Evolutionary conservation across 352 stramenopile species (phyloP).

Genomic region (Globisporangium mamillatum): DNA sequence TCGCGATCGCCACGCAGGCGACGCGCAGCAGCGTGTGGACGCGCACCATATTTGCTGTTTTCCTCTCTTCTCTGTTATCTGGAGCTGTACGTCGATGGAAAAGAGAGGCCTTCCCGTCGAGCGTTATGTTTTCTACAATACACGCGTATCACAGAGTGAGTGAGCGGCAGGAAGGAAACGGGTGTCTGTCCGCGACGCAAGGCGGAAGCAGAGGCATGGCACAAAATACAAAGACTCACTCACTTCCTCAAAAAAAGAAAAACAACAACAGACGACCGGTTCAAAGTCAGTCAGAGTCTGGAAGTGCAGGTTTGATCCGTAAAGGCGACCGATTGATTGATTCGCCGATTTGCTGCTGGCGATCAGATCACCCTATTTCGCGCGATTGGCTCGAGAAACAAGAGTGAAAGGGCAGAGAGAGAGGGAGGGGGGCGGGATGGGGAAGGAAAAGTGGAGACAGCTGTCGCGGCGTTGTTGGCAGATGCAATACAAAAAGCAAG

Average conservation of each 20-base stretch:
- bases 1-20: conserved; percentile 9
- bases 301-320: neutral
- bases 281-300: neutral
- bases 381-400: neutral
- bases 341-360: neutral
- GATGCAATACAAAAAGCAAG: neutral
- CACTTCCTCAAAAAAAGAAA: neutral
- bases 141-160: neutral
- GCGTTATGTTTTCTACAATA: conserved; percentile 9
- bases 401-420: neutral
- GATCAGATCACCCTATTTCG: neutral
- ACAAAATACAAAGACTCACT: neutral
- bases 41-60: conserved; percentile 4
- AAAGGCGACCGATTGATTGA: neutral
- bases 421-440: neutral
- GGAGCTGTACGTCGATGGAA: conserved; percentile 3
- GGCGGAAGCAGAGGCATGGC: neutral
- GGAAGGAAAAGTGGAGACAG: neutral
- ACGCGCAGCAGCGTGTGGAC: conserved; percentile 9
- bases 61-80: neutral
- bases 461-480: neutral
- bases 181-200: neutral
- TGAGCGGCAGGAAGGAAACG: neutral
- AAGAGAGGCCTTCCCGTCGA: neutral
- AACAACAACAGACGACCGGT: neutral